phyloP scores from a whole-genome alignment of 2,329 filamentous ascomycete species.

The Graphium sp. region DNA sequence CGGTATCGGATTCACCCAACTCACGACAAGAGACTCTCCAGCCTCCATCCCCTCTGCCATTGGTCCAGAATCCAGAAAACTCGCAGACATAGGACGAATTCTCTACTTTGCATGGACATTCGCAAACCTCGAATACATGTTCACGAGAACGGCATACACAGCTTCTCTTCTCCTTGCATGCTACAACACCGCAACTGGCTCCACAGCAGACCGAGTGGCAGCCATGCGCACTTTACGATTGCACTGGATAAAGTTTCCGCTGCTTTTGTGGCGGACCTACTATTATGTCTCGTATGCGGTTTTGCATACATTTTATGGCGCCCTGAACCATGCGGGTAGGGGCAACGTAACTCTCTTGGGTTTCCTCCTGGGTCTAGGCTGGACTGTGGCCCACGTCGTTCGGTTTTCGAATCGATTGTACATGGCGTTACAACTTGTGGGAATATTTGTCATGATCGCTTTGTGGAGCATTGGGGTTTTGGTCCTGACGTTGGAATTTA shows the following conservation, averaged over 20 bases:
- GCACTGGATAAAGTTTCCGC: too few relatives aligned
- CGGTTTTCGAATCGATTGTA: constrained; percentile 1
- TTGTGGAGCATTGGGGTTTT: too few relatives aligned
- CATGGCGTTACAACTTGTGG: constrained; percentile 1
- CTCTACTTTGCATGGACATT: constrained; percentile 1
- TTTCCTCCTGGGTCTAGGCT: not conserved
- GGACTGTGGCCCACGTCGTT: not conserved
- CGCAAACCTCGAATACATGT: constrained; percentile 1
- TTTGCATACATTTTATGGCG: not conserved
- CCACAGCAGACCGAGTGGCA: too few relatives aligned
- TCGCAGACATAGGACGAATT: not conserved
- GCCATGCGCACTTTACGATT: not conserved
- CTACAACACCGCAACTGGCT: constrained; percentile 1
- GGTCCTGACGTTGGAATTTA: too few relatives aligned
- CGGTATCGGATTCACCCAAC: not conserved
- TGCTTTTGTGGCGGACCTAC: not conserved
- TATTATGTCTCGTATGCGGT: not conserved
- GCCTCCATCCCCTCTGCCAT: not conserved
- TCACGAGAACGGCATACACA: not conserved
- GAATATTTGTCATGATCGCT: not conserved
- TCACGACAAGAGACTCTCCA: not conserved
- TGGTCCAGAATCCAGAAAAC: not conserved
- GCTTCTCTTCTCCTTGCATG: constrained; percentile 1
- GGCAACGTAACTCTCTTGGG: not conserved
- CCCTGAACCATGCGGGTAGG: not conserved